A percentile compares a stretch with the other conserved stretches of the same genome.
Conservation (phyloP, 1,284 basidiomycete species). For the Melampsora americana region DNA sequence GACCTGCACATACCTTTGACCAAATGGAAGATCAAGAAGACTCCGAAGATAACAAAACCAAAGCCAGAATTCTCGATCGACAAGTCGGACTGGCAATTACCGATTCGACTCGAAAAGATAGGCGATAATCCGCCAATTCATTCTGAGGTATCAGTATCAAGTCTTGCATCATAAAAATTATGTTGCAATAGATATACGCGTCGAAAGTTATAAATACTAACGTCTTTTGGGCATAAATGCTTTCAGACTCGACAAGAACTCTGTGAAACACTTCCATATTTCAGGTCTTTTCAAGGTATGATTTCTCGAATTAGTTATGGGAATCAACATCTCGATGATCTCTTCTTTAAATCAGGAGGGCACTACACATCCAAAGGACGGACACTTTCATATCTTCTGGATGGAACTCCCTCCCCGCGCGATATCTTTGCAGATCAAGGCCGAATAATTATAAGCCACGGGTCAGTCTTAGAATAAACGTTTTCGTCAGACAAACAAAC, state of each 20-base stretch:
- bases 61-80: conserved; percentile 3
- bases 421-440: conserved; percentile 39
- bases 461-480: conserved; percentile 3
- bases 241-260: conserved; percentile 36
- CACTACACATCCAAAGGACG: conserved; percentile 26
- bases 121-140: conserved; percentile 22
- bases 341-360: not conserved
- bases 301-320: not conserved
- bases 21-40: too few species aligned
- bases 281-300: conserved; percentile 34
- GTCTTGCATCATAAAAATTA: too few species aligned
- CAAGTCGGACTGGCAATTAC: conserved; percentile 20
- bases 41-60: too few species aligned
- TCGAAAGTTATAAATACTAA: not conserved
- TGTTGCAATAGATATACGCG: not conserved
- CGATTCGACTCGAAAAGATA: conserved; percentile 8
- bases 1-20: too few species aligned
- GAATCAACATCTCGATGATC: not conserved
- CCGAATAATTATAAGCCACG: conserved; percentile 35
- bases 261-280: conserved; percentile 39
- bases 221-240: too few species aligned
- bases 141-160: conserved; percentile 27
- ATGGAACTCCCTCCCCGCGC: conserved; percentile 26
- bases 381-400: conserved; percentile 25
- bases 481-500: not conserved